Conservation (phyloP, 1,284 basidiomycete genomes). For the Uromyces viciae-fabae region DNA sequence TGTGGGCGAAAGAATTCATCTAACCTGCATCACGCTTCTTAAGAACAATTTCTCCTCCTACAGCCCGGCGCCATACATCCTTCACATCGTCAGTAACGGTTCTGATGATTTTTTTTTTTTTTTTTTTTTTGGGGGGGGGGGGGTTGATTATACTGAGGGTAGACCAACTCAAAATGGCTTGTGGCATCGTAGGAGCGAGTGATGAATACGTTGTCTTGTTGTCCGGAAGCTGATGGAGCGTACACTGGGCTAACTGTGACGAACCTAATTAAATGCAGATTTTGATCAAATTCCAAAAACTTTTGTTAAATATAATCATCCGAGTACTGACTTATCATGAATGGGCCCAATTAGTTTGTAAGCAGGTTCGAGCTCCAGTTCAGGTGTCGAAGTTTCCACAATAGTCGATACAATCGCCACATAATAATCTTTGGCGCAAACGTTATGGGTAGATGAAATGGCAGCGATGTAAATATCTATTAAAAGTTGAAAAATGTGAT, state of each 20-base stretch:
- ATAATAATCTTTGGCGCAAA: conserved; percentile 89
- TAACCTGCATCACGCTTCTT: conserved; percentile 45
- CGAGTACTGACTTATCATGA: conserved; percentile 79
- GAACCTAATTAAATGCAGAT: conserved; percentile 66
- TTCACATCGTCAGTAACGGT: conserved; percentile 69
- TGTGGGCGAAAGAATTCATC: background rate
- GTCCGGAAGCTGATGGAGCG: conserved; percentile 77
- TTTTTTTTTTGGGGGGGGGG: background rate
- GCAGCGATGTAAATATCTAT: conserved; percentile 97
- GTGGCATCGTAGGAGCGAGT: conserved; percentile 98
- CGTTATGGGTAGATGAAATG: conserved; percentile 94
- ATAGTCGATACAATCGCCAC: conserved; percentile 98
- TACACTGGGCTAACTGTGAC: conserved; percentile 83
- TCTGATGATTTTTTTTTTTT: background rate
- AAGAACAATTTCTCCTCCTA: conserved; percentile 57
- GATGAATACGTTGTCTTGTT: conserved; percentile 85
- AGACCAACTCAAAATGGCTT: conserved; percentile 78
- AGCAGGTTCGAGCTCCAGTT: conserved; percentile 85
- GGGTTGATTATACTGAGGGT: background rate
- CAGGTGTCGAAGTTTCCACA: conserved; percentile 89
- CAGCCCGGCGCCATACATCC: conserved; percentile 83
- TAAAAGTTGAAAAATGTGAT: background rate
- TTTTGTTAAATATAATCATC: too few species aligned
- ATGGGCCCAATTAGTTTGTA: conserved; percentile 88
- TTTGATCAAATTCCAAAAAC: conserved; percentile 15